A percentile compares a stretch with the other conserved stretches of the same genome.
Evolutionary conservation across 805 yeast genomes (phyloP).

Genomic region (Yamadazyma philogaea): DNA sequence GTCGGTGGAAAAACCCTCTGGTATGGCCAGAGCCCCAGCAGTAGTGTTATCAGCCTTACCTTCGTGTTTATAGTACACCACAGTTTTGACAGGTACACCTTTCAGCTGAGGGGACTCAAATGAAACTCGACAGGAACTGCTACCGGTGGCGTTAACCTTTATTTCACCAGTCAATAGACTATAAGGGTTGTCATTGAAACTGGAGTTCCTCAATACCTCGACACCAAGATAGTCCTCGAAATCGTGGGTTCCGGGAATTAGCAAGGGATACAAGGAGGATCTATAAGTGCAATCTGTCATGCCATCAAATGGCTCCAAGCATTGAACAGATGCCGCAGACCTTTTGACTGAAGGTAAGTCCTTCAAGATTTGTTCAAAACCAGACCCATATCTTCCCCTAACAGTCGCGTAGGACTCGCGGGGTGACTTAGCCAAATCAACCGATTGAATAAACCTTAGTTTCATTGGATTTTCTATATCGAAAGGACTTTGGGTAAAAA

Average conservation of each 20-base stretch:
- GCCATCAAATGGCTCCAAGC: constrained; percentile 43
- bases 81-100: constrained; percentile 61
- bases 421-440: constrained; percentile 41
- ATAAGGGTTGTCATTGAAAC: constrained; percentile 48
- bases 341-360: constrained; percentile 66
- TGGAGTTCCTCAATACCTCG: constrained; percentile 49
- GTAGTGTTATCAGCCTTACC: constrained; percentile 13
- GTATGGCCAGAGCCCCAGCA: constrained; percentile 21
- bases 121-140: constrained; percentile 59
- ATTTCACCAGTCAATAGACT: constrained; percentile 67
- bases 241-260: constrained; percentile 28
- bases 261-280: constrained; percentile 45
- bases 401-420: constrained; percentile 41
- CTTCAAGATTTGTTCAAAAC: constrained; percentile 41
- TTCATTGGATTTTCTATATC: constrained; percentile 63
- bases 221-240: constrained; percentile 47
- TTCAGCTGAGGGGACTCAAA: constrained; percentile 43
- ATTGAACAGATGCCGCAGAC: constrained; percentile 24
- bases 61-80: constrained; percentile 48
- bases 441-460: constrained; percentile 62
- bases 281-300: constrained; percentile 52
- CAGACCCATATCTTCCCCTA: constrained; percentile 49
- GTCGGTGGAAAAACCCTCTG: constrained; percentile 46
- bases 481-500: constrained; percentile 53
- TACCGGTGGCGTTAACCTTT: constrained; percentile 53